A percentile compares a stretch with the other conserved stretches of the same genome.
phyloP scores from a whole-genome alignment of 176 grass and related monocot genomes.

The Aegilops sharonensis region DNA sequence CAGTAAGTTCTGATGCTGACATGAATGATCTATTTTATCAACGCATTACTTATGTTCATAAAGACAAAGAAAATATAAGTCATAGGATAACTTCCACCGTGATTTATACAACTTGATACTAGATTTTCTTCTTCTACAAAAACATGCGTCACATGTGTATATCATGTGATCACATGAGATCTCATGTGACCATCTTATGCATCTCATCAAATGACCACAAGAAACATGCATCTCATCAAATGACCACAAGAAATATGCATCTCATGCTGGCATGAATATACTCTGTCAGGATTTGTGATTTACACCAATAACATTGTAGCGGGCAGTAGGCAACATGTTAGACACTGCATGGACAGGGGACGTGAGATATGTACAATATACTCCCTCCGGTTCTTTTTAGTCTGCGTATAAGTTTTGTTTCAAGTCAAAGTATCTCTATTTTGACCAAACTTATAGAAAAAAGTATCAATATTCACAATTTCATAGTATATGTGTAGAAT shows the following conservation, averaged over 20 bases:
- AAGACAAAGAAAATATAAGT: neutral
- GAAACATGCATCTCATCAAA: too few species aligned
- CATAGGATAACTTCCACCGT: neutral
- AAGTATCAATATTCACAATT: too few species aligned
- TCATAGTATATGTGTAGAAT: too few species aligned
- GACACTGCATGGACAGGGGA: neutral
- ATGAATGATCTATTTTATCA: conserved; percentile 23
- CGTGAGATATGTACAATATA: conserved; percentile 8
- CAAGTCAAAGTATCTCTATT: too few species aligned
- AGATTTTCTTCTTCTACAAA: conserved; percentile 11
- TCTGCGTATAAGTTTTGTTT: too few species aligned
- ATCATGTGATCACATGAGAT: too few species aligned
- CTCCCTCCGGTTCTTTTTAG: too few species aligned
- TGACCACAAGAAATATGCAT: too few species aligned
- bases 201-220: too few species aligned
- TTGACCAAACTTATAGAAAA: too few species aligned
- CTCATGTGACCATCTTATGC: too few species aligned
- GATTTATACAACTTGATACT: neutral
- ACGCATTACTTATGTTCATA: neutral
- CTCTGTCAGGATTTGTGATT: neutral
- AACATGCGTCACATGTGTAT: neutral
- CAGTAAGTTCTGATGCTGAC: conserved; percentile 55
- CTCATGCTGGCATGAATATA: too few species aligned
- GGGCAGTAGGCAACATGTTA: neutral
- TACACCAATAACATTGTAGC: neutral